phyloP scores from a whole-genome alignment of 2,329 filamentous ascomycete species.

The Laburnicola sp. region DNA sequence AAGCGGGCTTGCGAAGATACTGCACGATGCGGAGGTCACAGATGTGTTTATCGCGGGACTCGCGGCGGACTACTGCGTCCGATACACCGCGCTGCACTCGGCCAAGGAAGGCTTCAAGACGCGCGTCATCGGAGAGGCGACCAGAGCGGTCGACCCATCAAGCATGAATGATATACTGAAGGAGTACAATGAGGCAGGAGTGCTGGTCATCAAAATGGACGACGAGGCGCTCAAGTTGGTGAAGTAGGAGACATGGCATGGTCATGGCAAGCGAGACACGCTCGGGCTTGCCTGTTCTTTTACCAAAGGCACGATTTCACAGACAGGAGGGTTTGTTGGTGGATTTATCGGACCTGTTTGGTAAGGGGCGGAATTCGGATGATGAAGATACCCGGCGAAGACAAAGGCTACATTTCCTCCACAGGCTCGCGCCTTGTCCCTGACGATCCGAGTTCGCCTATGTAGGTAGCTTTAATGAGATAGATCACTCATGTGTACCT shows the following conservation, averaged over 20 bases:
- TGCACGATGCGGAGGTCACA: conserved; percentile 65
- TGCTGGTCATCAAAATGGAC: conserved; percentile 63
- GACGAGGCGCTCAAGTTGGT: conserved; percentile 61
- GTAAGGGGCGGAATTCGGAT: no score
- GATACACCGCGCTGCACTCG: conserved; percentile 77
- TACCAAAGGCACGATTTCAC: no score
- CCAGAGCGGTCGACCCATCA: conserved; percentile 67
- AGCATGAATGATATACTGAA: conserved; percentile 60
- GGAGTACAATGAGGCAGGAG: conserved; percentile 62
- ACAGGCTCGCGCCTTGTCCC: not conserved
- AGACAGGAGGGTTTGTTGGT: no score
- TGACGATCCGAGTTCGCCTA: not conserved
- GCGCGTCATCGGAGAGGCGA: conserved; percentile 77
- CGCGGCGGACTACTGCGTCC: conserved; percentile 89
- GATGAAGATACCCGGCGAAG: conserved; percentile 14
- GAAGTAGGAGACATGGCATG: conserved; percentile 23
- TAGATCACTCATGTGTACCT: not conserved
- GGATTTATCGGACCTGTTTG: no score
- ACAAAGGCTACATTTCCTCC: not conserved
- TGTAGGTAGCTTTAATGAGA: not conserved
- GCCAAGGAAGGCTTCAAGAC: conserved; percentile 73
- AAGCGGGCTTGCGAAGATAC: conserved; percentile 62
- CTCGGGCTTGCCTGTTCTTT: not conserved
- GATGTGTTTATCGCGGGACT: conserved; percentile 85
- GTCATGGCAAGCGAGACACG: conserved; percentile 4